These are phyloP conservation scores for Cystobasidium sp. DNA, from an alignment of 1,284 basidiomycete genomes.

Conservation along the genomic window DNA sequence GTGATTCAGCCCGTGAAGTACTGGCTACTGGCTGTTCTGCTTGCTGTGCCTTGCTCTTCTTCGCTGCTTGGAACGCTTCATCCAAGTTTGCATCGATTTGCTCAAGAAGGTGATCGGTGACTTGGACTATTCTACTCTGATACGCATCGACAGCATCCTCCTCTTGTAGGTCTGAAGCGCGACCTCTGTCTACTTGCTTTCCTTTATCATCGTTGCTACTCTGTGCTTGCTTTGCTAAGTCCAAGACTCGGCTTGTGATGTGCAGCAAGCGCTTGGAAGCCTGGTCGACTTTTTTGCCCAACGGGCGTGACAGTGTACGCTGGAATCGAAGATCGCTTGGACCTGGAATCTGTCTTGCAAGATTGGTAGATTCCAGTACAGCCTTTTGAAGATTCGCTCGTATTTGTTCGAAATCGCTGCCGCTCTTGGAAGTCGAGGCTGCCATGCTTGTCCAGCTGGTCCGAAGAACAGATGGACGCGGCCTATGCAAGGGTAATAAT, in stretches of 20 bases:
- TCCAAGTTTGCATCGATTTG: constrained; percentile 61
- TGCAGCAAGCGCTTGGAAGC: constrained; percentile 55
- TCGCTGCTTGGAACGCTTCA: constrained; percentile 19
- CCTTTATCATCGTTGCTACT: constrained; percentile 58
- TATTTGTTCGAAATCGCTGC: constrained; percentile 21
- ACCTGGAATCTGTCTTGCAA: constrained; percentile 46
- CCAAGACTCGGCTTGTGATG: constrained; percentile 69
- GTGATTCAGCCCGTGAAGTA: background rate
- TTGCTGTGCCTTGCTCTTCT: constrained; percentile 17
- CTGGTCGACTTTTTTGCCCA: constrained; percentile 47
- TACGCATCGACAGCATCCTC: constrained; percentile 84
- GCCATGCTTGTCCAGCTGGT: constrained; percentile 10
- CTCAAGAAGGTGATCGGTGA: constrained; percentile 83
- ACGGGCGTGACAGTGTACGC: constrained; percentile 49
- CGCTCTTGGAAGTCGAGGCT: background rate
- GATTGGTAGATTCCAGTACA: constrained; percentile 12
- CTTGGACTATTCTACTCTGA: constrained; percentile 74
- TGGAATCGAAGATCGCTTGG: constrained; percentile 49
- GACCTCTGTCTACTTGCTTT: constrained; percentile 51
- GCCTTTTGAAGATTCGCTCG: constrained; percentile 26
- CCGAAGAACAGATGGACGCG: too few relatives aligned
- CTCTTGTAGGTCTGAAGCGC: constrained; percentile 60
- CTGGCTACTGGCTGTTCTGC: background rate
- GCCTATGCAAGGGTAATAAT: background rate
- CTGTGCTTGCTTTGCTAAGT: constrained; percentile 57